A percentile compares a stretch with the other conserved stretches of the same genome.
Evolutionary conservation across 768 basidiomycete genomes (phyloP).

Genomic region (Pisolithus orientalis): DNA sequence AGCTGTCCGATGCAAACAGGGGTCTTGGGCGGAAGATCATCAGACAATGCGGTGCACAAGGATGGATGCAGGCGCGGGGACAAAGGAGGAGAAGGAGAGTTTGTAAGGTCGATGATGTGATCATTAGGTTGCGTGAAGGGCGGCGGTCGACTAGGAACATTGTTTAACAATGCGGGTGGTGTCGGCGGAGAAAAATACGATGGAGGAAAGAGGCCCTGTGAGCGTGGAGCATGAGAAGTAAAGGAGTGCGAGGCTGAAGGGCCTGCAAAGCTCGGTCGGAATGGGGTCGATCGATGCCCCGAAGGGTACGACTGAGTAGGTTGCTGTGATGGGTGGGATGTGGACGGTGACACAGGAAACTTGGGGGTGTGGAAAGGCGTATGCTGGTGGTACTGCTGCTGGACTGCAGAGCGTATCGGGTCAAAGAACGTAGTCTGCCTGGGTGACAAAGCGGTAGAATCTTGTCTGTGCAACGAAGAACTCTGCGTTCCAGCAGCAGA

Average conservation of each 20-base stretch:
- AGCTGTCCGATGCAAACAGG: slow-evolving; percentile 87
- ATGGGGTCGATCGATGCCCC: slow-evolving; percentile 21
- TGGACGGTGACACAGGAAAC: slow-evolving; percentile 14
- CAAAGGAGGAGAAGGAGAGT: slow-evolving; percentile 51
- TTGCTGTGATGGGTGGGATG: slow-evolving; percentile 11
- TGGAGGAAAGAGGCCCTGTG: slow-evolving; percentile 17
- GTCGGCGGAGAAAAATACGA: slow-evolving; percentile 24
- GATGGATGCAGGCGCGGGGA: slow-evolving; percentile 26
- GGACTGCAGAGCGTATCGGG: slow-evolving; percentile 17
- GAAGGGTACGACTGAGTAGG: slow-evolving; percentile 9
- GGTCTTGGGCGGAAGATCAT: slow-evolving; percentile 68
- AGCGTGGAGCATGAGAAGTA: slow-evolving; percentile 14
- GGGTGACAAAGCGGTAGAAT: slow-evolving; percentile 12
- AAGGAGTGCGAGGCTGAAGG: slow-evolving; percentile 34
- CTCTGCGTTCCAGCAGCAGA: slow-evolving; percentile 22
- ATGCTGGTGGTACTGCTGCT: slow-evolving; percentile 14
- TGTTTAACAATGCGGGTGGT: slow-evolving; percentile 17
- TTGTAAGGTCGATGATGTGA: slow-evolving; percentile 73
- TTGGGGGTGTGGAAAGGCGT: slow-evolving; percentile 22
- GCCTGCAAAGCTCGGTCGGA: slow-evolving; percentile 49
- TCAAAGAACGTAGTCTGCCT: slow-evolving; percentile 9
- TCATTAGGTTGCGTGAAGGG: slow-evolving; percentile 26
- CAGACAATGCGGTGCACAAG: slow-evolving; percentile 33
- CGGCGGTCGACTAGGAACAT: slow-evolving; percentile 11
- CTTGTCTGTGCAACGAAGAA: slow-evolving; percentile 33